Evolutionary conservation across 1,139 yeast species (phyloP).

Genomic region (Groenewaldozyma sp.): DNA sequence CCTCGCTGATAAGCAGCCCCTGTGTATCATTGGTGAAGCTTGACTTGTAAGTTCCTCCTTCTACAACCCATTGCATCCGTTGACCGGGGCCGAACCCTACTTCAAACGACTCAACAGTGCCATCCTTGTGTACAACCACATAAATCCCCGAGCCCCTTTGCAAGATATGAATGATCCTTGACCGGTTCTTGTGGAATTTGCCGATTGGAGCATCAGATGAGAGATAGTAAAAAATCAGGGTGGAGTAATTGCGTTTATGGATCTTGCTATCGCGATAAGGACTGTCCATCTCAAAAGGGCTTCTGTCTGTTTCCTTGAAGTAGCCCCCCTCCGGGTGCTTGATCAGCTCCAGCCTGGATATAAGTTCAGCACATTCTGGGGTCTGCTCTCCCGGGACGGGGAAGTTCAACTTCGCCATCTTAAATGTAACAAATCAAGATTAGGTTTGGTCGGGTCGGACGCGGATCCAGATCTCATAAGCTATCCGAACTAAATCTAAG

Average conservation of each 20-base stretch:
- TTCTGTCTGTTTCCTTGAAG: constrained; percentile 42
- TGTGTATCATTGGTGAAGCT: constrained; percentile 33
- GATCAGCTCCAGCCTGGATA: constrained; percentile 7
- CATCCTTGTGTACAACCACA: constrained; percentile 36
- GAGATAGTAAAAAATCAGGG: constrained; percentile 40
- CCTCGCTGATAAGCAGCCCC: constrained; percentile 41
- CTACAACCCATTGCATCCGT: constrained; percentile 46
- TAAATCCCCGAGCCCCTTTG: constrained; percentile 44
- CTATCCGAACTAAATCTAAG: no score
- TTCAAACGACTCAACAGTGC: constrained; percentile 35
- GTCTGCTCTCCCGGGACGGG: not conserved
- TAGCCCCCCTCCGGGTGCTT: constrained; percentile 43
- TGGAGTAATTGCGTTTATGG: constrained; percentile 32
- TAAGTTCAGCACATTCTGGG: not conserved
- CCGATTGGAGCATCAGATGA: constrained; percentile 41
- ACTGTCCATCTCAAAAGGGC: constrained; percentile 33
- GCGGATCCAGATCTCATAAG: no score
- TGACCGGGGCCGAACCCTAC: constrained; percentile 44
- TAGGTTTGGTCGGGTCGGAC: no score
- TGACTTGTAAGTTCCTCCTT: constrained; percentile 45
- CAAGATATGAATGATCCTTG: constrained; percentile 42
- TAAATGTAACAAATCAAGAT: no score
- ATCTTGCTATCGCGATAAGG: constrained; percentile 23
- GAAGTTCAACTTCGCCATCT: not conserved
- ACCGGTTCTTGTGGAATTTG: constrained; percentile 37